Conservation (phyloP, 2,329 filamentous ascomycete species). For the Scopulariopsis brevicaulis region DNA sequence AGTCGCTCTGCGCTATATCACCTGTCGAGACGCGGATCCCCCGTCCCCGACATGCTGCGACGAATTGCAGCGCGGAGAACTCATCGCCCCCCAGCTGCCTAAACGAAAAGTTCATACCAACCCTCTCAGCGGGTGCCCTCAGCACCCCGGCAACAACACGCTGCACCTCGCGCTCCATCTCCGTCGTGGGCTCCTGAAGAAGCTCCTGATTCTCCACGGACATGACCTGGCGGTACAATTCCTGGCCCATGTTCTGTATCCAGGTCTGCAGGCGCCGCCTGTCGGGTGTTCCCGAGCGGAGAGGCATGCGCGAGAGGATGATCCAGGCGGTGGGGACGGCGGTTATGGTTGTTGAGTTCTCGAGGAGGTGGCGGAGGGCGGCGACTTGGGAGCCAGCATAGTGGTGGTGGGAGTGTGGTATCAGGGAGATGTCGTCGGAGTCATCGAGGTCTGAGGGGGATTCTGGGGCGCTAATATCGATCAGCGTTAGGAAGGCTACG, state of each 20-base stretch:
- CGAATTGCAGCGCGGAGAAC: conserved; percentile 24
- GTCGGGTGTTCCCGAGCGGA: conserved; percentile 26
- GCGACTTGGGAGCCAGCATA: conserved; percentile 28
- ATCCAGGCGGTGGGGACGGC: conserved; percentile 35
- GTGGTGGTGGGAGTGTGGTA: conserved; percentile 23
- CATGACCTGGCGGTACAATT: conserved; percentile 31
- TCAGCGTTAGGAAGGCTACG: conserved; percentile 32
- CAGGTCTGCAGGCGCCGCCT: conserved; percentile 36
- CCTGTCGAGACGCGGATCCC: conserved; percentile 22
- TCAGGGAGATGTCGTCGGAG: conserved; percentile 18
- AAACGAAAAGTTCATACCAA: conserved; percentile 30
- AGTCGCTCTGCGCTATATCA: conserved; percentile 24
- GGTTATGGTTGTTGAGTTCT: conserved; percentile 13
- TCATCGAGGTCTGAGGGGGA: too few relatives aligned
- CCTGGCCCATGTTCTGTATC: conserved; percentile 40
- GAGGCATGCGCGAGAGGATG: conserved; percentile 31
- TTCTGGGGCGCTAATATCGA: conserved; percentile 1
- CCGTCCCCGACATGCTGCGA: conserved; percentile 23
- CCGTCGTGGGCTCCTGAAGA: conserved; percentile 20
- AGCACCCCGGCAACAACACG: conserved; percentile 24
- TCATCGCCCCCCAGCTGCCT: conserved; percentile 26
- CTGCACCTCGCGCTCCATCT: conserved; percentile 26
- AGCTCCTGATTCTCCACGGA: conserved; percentile 25
- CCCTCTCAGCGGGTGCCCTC: conserved; percentile 22
- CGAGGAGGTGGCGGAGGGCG: conserved; percentile 22